Evolutionary conservation across 2,329 filamentous ascomycete species (phyloP), one percentile per base, ranked within the genome.

Genomic region (Teratosphaeria zuluensis): DNA sequence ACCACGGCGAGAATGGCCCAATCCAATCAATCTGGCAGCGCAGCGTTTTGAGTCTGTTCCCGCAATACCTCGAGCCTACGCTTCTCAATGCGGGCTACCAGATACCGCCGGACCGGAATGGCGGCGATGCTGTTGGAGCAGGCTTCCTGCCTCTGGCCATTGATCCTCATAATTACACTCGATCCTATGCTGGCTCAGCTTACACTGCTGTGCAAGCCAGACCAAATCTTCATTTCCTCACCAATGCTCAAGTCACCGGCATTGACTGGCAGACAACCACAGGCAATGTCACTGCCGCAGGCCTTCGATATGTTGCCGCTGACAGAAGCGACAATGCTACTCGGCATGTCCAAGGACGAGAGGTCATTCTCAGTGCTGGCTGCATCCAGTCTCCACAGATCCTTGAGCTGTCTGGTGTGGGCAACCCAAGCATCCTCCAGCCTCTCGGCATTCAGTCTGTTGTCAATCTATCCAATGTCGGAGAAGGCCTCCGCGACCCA

Each of bases 361-460:
- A 64, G 46, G 59, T 64, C 30, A 59, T 64, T 21, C 38, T 63
- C 4, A 61, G 58, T 16, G 61, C 56, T 2, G 61, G 61, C 14
- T 48, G 55, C 1, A 59, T 64, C 58, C 54, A 79, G 66, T 83
- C 80, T 14, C 84, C 79, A 4, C 82, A 80, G 68, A 72, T 84
- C 14, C 77, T 81, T 21, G 84, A 87, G 61, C 73, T 86, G 1
- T 85, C 83, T 0, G 84, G 84, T 0, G 76, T 87, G 31, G 84
- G 84, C 2, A 73, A 76, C 54, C 70, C 73, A 1, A 64, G 73
- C 1, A 64, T 84, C 5, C 75, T 86, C 1, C 66, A 76, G 48
- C 71, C 70, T n/a, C 75, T 78, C 0, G 77, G 76, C 0, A 76
- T 85, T 2, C 73, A 77, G 1, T 66, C 79, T 2, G 65, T 79